A percentile compares a stretch with the other conserved stretches of the same genome.
phyloP scores from a whole-genome alignment of 2,329 filamentous ascomycete genomes.

The Colletotrichum ledebouriae region DNA sequence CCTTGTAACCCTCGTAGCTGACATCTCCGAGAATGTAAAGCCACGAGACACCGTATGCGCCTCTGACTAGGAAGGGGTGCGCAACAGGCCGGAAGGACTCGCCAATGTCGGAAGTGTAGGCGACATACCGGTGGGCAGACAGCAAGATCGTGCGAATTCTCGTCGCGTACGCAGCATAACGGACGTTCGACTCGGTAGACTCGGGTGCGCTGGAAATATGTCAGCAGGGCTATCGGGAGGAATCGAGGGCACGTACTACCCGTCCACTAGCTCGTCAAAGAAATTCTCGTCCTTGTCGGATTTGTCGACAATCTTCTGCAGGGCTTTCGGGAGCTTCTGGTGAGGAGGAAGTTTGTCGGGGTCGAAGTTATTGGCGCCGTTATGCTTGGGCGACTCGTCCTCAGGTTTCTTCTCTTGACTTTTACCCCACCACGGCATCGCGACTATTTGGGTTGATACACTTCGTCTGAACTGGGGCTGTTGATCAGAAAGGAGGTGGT shows the following conservation, averaged over 20 bases:
- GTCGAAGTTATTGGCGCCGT: slow-evolving; percentile 53
- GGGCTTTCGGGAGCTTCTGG: slow-evolving; percentile 65
- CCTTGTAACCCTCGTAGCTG: slow-evolving; percentile 92
- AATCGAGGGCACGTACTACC: slow-evolving; percentile 72
- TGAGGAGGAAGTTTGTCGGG: slow-evolving; percentile 61
- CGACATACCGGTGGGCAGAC: slow-evolving; percentile 94
- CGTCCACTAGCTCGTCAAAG: slow-evolving; percentile 82
- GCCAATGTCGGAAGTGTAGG: slow-evolving; percentile 96
- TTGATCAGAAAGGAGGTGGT: slow-evolving; percentile 5
- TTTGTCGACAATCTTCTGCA: slow-evolving; percentile 71
- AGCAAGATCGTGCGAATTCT: slow-evolving; percentile 88
- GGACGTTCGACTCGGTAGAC: slow-evolving; percentile 85
- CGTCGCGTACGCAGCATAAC: slow-evolving; percentile 93
- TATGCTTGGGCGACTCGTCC: slow-evolving; percentile 46
- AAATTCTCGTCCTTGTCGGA: slow-evolving; percentile 77
- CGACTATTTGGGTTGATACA: slow-evolving; percentile 20
- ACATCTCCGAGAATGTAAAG: slow-evolving; percentile 93
- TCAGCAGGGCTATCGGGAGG: slow-evolving; percentile 41
- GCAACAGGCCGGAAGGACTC: slow-evolving; percentile 96
- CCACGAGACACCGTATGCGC: slow-evolving; percentile 94
- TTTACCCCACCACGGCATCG: slow-evolving; percentile 54
- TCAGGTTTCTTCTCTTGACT: slow-evolving; percentile 51
- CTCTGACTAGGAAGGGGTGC: slow-evolving; percentile 83
- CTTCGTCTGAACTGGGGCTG: slow-evolving; percentile 32
- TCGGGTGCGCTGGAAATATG: slow-evolving; percentile 71